phyloP scores from a whole-genome alignment of 2,329 filamentous ascomycete species.

The Fusarium circinatum region DNA sequence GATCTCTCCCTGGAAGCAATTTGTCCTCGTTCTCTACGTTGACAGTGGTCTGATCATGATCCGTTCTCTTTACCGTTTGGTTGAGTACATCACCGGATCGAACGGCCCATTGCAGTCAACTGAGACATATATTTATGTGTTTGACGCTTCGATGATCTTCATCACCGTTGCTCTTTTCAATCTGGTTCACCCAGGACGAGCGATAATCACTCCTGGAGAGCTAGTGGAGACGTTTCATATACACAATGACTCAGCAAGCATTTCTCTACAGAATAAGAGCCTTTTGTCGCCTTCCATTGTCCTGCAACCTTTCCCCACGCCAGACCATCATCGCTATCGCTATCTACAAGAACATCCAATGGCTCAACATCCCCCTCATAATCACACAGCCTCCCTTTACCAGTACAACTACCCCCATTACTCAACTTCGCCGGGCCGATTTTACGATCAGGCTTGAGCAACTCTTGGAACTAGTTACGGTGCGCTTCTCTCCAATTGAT shows the following conservation, averaged over 20 bases:
- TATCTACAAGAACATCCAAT: not conserved
- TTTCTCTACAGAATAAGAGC: not conserved
- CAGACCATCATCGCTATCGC: not conserved
- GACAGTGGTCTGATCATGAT: not conserved
- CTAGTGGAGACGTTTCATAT: not conserved
- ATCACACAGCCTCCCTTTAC: not conserved
- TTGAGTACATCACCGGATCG: not conserved
- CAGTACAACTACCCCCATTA: not conserved
- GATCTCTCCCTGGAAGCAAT: not conserved
- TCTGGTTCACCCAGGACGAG: not conserved
- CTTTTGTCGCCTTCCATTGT: not conserved
- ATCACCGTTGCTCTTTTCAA: not conserved
- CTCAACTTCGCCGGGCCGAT: not conserved
- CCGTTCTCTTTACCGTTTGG: not conserved
- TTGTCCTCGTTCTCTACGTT: not conserved
- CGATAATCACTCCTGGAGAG: not conserved
- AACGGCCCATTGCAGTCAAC: not conserved
- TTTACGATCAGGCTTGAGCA: not conserved
- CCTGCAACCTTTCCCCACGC: not conserved
- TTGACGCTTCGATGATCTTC: not conserved
- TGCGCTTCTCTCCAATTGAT: not conserved
- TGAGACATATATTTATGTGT: not conserved
- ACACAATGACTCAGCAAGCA: not conserved
- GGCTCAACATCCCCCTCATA: not conserved
- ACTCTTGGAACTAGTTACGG: not conserved